Evolutionary conservation across 73 alveolate genomes (phyloP).

Genomic region (Paramecium pentaurelia): DNA sequence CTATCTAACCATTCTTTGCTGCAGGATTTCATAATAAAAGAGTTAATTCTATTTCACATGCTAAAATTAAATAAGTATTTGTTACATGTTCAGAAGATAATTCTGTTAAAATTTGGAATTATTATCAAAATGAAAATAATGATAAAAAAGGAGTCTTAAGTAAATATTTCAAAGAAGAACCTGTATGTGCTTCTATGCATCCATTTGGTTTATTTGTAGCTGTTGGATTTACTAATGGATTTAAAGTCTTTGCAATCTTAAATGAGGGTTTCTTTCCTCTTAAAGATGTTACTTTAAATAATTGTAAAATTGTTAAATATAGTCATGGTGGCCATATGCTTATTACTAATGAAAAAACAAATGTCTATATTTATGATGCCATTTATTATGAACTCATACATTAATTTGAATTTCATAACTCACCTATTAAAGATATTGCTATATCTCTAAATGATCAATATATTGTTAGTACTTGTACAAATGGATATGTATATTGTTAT

Average conservation of each 20-base stretch:
- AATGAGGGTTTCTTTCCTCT: conserved; percentile 56
- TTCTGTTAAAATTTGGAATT: conserved; percentile 61
- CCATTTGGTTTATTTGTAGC: conserved; percentile 63
- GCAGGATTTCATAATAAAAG: conserved; percentile 62
- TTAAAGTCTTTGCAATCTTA: conserved; percentile 55
- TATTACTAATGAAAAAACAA: conserved; percentile 51
- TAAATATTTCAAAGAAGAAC: conserved; percentile 60
- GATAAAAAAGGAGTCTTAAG: conserved; percentile 46
- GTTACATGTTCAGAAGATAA: conserved; percentile 63
- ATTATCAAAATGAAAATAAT: conserved; percentile 47
- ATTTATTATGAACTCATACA: conserved; percentile 52
- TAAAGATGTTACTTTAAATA: conserved; percentile 42
- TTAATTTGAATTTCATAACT: conserved; percentile 51
- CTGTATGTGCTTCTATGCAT: conserved; percentile 55
- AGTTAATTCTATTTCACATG: conserved; percentile 49
- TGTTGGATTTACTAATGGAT: conserved; percentile 61
- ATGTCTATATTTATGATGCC: conserved; percentile 41
- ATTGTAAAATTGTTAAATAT: conserved; percentile 50
- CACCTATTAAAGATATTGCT: conserved; percentile 57
- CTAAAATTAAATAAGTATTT: conserved; percentile 45
- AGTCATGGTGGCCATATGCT: conserved; percentile 60
- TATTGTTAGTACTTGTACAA: conserved; percentile 53
- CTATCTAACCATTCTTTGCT: conserved; percentile 53
- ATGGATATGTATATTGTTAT: conserved; percentile 59
- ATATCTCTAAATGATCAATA: conserved; percentile 50